Evolutionary conservation across 2,329 filamentous ascomycete species (phyloP), one percentile per base, ranked within the genome.

Genomic region (Thielaviopsis musarum): DNA sequence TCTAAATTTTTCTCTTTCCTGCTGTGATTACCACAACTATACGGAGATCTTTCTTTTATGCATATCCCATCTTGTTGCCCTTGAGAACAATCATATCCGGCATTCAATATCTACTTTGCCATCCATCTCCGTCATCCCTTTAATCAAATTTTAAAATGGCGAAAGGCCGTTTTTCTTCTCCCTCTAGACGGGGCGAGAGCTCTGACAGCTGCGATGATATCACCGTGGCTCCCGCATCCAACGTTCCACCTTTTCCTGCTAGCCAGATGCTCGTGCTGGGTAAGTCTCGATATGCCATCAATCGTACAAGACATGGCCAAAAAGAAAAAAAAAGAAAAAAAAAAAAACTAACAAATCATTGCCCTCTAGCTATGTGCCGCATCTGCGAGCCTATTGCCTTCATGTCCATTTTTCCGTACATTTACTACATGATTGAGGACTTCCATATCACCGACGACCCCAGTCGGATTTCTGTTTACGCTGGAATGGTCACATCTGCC

Each of bases 311-410:
- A 38, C 6, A 15, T 12, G 21, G n/a, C n/a, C n/a, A n/a, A n/a
- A n/a, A n/a, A n/a, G n/a, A n/a, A n/a, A n/a, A n/a, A n/a, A n/a
- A n/a, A n/a, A n/a, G n/a, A n/a, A n/a, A n/a, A n/a, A n/a, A n/a
- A n/a, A n/a, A n/a, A 53, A 52, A 24, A 52, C 57, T 61, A 60
- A 59, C 54, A 62, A 30, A 45, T 49, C 22, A 54, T 56, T 7
- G 38, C 22, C 28, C 26, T 26, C 51, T 64, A 94, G 91, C 90
- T 53, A 78, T 95, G 68, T 95, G 91, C 73, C 85, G 93, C 68
- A 91, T 98, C 75, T 96, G 90, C 77, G 93, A 98, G 70, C 93
- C 93, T 57, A 97, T 98, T 71, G 93, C 93, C 5, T 97, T 98
- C 77, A 97, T 96, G 89, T 96, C 91, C 58, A 96, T 97, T 66